Percentiles rank a stretch among this genome's conserved stretches.
phyloP scores from a whole-genome alignment of 2,329 filamentous ascomycete species.

The Trichoderma aggressivum region DNA sequence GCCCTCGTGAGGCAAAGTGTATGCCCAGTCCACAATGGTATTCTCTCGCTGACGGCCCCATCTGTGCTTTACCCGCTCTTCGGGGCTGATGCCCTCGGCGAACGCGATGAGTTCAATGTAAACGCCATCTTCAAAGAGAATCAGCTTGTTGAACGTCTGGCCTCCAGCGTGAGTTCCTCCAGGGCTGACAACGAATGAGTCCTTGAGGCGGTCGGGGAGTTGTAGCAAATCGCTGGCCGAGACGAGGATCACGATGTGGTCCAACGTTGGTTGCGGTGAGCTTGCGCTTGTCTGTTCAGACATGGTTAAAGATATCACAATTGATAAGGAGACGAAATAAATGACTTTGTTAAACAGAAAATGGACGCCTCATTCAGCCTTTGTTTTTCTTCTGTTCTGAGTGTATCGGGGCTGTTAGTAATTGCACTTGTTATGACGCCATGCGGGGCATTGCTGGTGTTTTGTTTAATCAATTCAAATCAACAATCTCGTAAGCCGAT shows the following conservation, averaged over 20 bases:
- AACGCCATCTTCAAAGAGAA: slow-evolving; percentile 59
- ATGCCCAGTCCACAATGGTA: slow-evolving; percentile 57
- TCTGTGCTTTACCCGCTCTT: slow-evolving; percentile 47
- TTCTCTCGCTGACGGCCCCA: slow-evolving; percentile 55
- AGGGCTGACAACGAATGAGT: slow-evolving; percentile 55
- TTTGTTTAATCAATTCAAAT: not conserved
- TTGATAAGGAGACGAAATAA: not conserved
- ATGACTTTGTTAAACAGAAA: not conserved
- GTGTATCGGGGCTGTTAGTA: not conserved
- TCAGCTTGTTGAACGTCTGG: slow-evolving; percentile 58
- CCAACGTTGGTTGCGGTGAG: slow-evolving; percentile 39
- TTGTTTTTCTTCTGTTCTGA: not conserved
- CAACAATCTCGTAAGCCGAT: not conserved
- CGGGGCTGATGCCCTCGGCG: slow-evolving; percentile 41
- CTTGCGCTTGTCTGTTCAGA: not conserved
- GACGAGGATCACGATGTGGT: slow-evolving; percentile 64
- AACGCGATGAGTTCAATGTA: slow-evolving; percentile 68
- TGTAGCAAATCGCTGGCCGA: slow-evolving; percentile 40
- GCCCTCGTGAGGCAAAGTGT: slow-evolving; percentile 41
- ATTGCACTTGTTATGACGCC: slow-evolving; percentile 2
- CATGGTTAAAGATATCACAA: not conserved
- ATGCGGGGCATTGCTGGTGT: slow-evolving; percentile 11
- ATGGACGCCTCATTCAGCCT: not conserved
- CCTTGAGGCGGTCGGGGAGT: slow-evolving; percentile 49
- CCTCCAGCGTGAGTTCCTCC: slow-evolving; percentile 62